Evolutionary conservation across 1,284 basidiomycete species (phyloP).

Genomic region (Marasmius fiardii): DNA sequence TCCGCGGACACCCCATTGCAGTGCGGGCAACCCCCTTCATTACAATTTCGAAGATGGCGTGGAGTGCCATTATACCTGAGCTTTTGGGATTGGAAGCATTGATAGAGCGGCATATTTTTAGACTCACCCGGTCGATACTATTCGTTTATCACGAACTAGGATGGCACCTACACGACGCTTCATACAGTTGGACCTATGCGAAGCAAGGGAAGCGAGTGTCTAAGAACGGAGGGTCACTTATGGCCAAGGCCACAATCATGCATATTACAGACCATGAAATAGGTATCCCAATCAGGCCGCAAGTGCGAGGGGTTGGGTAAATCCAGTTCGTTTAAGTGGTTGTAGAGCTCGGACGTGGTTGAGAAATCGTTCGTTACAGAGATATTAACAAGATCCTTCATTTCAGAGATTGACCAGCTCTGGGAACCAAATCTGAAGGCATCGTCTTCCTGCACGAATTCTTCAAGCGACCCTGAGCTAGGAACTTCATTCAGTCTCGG

Average conservation of each 20-base stretch:
- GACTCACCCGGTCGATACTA: constrained; percentile 85
- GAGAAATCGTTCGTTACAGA: constrained; percentile 72
- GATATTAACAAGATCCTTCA: constrained; percentile 56
- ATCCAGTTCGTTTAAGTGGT: constrained; percentile 67
- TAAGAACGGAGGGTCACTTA: constrained; percentile 22
- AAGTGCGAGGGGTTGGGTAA: constrained; percentile 71
- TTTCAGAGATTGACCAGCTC: constrained; percentile 34
- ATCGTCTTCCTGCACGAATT: constrained; percentile 67
- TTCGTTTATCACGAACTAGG: constrained; percentile 82
- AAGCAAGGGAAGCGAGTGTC: constrained; percentile 87
- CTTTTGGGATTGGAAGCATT: background rate
- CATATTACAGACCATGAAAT: constrained; percentile 78
- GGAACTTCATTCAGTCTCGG: background rate
- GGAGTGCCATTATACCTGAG: constrained; percentile 94
- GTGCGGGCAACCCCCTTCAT: constrained; percentile 80
- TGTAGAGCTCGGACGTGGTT: constrained; percentile 51
- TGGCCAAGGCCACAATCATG: background rate
- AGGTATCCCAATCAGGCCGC: constrained; percentile 89
- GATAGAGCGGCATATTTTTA: constrained; percentile 6
- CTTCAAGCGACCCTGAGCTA: constrained; percentile 48
- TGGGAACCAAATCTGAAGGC: constrained; percentile 45
- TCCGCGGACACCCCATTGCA: constrained; percentile 71
- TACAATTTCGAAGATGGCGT: constrained; percentile 84
- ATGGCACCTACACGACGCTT: constrained; percentile 95
- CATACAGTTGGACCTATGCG: constrained; percentile 93